A percentile compares a stretch with the other conserved stretches of the same genome.
Conservation (phyloP, 2,329 filamentous ascomycete species). For the Fusarium protoensiforme region DNA sequence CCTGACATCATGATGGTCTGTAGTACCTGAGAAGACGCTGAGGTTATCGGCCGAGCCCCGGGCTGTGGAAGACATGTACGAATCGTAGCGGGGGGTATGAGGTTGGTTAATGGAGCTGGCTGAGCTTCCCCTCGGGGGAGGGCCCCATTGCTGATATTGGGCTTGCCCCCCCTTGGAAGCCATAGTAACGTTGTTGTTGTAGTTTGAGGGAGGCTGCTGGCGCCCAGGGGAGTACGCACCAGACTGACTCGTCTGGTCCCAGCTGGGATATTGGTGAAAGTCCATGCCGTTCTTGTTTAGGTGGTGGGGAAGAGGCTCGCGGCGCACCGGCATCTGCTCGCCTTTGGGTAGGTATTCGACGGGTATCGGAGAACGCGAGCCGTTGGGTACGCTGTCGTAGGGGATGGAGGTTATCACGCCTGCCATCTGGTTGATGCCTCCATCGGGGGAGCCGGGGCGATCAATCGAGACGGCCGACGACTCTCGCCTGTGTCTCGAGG, state of each 20-base stretch:
- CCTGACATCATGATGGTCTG: constrained; percentile 54
- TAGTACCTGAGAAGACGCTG: constrained; percentile 68
- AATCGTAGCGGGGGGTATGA: constrained; percentile 72
- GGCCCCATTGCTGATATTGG: constrained; percentile 82
- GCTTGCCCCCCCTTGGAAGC: constrained; percentile 77
- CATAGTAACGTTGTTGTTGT: constrained; percentile 74
- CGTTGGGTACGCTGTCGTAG: constrained; percentile 76
- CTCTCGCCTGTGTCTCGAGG: constrained; percentile 79
- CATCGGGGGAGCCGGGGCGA: constrained; percentile 70
- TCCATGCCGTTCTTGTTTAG: constrained; percentile 81
- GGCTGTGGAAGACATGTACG: constrained; percentile 68
- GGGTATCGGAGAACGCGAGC: constrained; percentile 75
- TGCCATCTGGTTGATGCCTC: constrained; percentile 77
- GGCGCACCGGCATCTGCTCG: constrained; percentile 71
- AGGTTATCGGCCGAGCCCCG: constrained; percentile 66
- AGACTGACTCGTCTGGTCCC: constrained; percentile 65
- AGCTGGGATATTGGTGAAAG: constrained; percentile 89
- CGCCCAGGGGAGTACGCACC: constrained; percentile 69
- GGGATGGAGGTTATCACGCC: constrained; percentile 90
- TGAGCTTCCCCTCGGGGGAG: constrained; percentile 60
- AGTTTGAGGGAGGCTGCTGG: constrained; percentile 61
- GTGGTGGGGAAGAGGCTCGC: constrained; percentile 84
- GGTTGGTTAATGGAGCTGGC: constrained; percentile 59
- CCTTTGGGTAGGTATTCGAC: constrained; percentile 78
- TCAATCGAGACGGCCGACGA: constrained; percentile 80